Evolutionary conservation across 2,329 filamentous ascomycete species (phyloP).

Genomic region (Colletotrichum sp.): DNA sequence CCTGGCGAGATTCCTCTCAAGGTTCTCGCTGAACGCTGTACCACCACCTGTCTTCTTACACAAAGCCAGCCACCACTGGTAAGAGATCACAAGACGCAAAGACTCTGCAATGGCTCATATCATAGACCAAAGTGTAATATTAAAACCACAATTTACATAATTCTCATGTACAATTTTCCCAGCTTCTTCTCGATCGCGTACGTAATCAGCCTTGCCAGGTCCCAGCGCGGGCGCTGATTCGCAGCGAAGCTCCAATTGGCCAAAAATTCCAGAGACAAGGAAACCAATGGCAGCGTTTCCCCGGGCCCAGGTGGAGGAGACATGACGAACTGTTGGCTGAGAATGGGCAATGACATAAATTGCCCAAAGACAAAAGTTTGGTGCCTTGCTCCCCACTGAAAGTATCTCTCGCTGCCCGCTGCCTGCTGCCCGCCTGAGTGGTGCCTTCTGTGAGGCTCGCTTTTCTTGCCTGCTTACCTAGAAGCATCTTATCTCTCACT

Average conservation of each 20-base stretch:
- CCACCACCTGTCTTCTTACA: background rate
- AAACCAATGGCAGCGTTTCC: slow-evolving; percentile 11
- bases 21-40: background rate
- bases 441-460: background rate
- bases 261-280: background rate
- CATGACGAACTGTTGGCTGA: slow-evolving; percentile 24
- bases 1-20: background rate
- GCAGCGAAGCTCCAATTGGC: slow-evolving; percentile 3
- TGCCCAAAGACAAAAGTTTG: slow-evolving; percentile 12
- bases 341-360: slow-evolving; percentile 17
- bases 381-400: background rate
- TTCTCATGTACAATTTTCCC: background rate
- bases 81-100: background rate
- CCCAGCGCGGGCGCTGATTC: background rate
- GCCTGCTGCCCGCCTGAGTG: background rate
- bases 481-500: background rate
- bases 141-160: background rate
- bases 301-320: slow-evolving; percentile 18
- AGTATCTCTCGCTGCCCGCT: background rate
- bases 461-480: background rate
- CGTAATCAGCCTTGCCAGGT: slow-evolving; percentile 11
- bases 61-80: background rate
- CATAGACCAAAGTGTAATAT: background rate
- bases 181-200: background rate
- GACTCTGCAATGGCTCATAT: background rate